Percentiles rank a stretch among this genome's conserved stretches.
These are phyloP conservation scores for Hymenoscyphus occultus DNA, from an alignment of 2,329 filamentous ascomycete species.

Conservation along the genomic window DNA sequence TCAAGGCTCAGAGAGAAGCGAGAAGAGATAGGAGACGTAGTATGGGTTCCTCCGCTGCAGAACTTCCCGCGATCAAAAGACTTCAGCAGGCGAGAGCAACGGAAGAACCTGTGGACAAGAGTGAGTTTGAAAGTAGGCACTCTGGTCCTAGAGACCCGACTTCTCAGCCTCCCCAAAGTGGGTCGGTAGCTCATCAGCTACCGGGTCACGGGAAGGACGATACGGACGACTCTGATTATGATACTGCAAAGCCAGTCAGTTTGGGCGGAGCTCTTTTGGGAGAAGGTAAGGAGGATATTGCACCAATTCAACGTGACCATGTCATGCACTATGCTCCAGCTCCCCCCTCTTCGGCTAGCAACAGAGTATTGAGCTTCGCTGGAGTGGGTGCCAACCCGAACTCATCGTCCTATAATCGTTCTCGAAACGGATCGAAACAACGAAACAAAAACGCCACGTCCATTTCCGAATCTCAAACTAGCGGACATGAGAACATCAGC, in stretches of 20 bases:
- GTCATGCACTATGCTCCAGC: background rate
- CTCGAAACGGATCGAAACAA: background rate
- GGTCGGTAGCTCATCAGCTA: constrained; percentile 1
- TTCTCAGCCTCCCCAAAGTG: background rate
- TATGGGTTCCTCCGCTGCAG: constrained; percentile 10
- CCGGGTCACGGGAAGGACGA: background rate
- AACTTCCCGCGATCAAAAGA: constrained; percentile 6
- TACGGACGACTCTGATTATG: background rate
- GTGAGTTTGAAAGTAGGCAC: constrained; percentile 2
- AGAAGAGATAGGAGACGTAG: constrained; percentile 15
- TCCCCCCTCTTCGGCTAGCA: background rate
- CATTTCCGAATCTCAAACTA: background rate
- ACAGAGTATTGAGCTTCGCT: constrained; percentile 23
- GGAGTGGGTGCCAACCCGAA: constrained; percentile 20
- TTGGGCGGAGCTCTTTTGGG: background rate
- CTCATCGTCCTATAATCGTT: constrained; percentile 14
- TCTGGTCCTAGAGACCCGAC: constrained; percentile 1
- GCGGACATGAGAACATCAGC: background rate
- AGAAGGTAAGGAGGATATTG: background rate
- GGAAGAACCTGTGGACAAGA: background rate
- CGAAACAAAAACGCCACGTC: background rate
- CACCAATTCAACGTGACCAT: background rate
- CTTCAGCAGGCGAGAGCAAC: background rate
- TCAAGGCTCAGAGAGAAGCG: constrained; percentile 40
- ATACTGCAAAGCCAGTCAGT: background rate